Base-by-base conservation (phyloP, 2,329 filamentous ascomycete genomes). In the Aspergillus vadensis region DNA sequence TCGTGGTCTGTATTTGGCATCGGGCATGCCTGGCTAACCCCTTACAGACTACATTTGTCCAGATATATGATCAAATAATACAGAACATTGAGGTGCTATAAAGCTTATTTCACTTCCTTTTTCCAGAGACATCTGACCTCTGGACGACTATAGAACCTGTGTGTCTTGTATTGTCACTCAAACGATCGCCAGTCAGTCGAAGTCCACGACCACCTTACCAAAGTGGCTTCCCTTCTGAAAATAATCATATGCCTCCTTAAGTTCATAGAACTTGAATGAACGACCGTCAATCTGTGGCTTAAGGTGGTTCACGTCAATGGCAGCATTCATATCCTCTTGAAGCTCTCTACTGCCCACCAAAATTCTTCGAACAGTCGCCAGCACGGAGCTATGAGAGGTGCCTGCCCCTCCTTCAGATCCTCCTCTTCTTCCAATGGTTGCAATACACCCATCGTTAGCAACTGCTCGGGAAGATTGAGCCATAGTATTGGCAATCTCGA, bases 121-220 rank as follows among this genome's bases (percentile, higher is more conserved):
- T 25, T 25, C 6, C 2, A 25, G 2, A 25, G 25, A 7, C 3
- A 2, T 25, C 1, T 25, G 25, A 25, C 7, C 25, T 25, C 25
- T 25, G 25, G 1, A 25, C 25, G 8, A 25, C 23, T n/a, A n/a
- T n/a, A n/a, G n/a, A n/a, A n/a, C n/a, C n/a, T 25, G 25, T 8
- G 7, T 25, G 7, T 2, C 25, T 25, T 25, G 25, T 25, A 25
- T 25, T 25, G 25, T 2, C 25, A 25, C 25, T 25, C 25, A 25
- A 25, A 25, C 25, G n/a, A 44, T 25, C 23, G 47, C 47, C 21
- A 53, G 8, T 53, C 50, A 25, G 25, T 25, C 25, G 25, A 53
- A 21, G 17, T 59, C 61, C 21, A 58, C n/a, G 2, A 54, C 57
- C 5, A 59, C 32, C 27, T 59, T 59, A 7, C 57, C 50, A 43